Evolutionary conservation across 2,329 filamentous ascomycete species (phyloP), one percentile per base, ranked within the genome.

Genomic region (Leptographium procerum): DNA sequence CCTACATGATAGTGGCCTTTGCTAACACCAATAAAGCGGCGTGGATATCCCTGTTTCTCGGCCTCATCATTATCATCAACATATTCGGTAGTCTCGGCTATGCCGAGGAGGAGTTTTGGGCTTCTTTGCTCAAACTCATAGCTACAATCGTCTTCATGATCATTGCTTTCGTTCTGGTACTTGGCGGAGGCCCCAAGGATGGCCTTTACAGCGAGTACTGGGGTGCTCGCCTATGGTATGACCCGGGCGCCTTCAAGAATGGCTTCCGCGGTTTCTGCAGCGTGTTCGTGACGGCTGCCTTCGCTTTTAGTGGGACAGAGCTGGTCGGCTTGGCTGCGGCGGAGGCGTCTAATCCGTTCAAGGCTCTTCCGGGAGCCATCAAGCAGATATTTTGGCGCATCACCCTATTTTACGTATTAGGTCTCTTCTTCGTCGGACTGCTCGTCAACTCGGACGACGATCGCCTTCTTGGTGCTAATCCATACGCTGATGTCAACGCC

Each of bases 361-460:
- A 88, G 67, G 82, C 86, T 0, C 78, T 96, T 1, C 91, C 91
- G 0, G 85, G 83, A 1, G 91, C 91, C 6, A 85, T 92, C 66
- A 95, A 94, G 74, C 90, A 95, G 68, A 88, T 81, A 34, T 81
- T 81, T 60, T 81, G 78, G 78, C 77, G 79, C 63, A 81, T 81
- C 60, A 79, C 75, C 0, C 67, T 81, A 3, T 82, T 82, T 63
- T 82, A 82, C 61, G 69, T 82, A 52, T 69, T 81, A 3, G 77
- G 77, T 40, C 72, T 82, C 16, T 72, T 78, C 56, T 75, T 81
- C 13, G 73, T 81, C 19, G 78, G 79, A 16, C 71, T 82, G 6
- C 67, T 81, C 6, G 70, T 81, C 43, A 68, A 70, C 56, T 76
- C 74, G 55, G 68, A 73, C 26, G 79, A 82, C 40, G 40, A 64